These are phyloP conservation scores for Lepidium didymum DNA, from an alignment of 345 rosid species.

Conservation along the genomic window DNA sequence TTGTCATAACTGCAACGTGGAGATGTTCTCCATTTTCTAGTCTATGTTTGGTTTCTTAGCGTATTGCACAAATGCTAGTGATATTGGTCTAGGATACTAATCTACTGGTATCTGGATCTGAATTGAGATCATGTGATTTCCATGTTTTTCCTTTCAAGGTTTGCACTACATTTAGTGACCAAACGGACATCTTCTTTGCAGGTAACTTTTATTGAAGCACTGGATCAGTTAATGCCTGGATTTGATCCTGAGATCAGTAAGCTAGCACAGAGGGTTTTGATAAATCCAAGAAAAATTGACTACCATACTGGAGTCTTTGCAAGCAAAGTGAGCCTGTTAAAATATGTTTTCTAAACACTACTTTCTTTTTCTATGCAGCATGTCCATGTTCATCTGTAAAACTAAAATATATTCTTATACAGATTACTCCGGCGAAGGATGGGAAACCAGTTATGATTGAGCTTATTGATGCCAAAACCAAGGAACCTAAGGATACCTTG, in stretches of 20 bases:
- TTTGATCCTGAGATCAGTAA: conserved; percentile 99
- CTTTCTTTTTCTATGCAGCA: neutral
- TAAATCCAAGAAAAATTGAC: conserved; percentile 92
- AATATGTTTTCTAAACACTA: neutral
- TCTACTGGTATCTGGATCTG: neutral
- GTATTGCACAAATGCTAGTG: neutral
- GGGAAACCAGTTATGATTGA: conserved; percentile 93
- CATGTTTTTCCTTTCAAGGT: neutral
- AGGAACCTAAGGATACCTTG: conserved; percentile 73
- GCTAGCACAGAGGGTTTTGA: conserved; percentile 89
- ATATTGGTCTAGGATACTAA: neutral
- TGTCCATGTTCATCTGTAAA: neutral
- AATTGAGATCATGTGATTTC: neutral
- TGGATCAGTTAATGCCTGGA: conserved; percentile 99
- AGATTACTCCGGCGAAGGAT: conserved; percentile 95
- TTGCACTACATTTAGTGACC: neutral
- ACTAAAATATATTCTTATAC: neutral
- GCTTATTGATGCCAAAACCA: conserved; percentile 97
- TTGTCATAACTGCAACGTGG: neutral
- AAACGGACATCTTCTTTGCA: conserved; percentile 27
- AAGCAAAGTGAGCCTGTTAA: conserved; percentile 54
- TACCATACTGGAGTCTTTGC: conserved; percentile 96
- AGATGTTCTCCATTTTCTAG: neutral
- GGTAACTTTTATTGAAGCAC: conserved; percentile 96
- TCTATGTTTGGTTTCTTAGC: neutral